Conservation (phyloP, 106 monocot genomes). For the Amphibolis antarctica region DNA sequence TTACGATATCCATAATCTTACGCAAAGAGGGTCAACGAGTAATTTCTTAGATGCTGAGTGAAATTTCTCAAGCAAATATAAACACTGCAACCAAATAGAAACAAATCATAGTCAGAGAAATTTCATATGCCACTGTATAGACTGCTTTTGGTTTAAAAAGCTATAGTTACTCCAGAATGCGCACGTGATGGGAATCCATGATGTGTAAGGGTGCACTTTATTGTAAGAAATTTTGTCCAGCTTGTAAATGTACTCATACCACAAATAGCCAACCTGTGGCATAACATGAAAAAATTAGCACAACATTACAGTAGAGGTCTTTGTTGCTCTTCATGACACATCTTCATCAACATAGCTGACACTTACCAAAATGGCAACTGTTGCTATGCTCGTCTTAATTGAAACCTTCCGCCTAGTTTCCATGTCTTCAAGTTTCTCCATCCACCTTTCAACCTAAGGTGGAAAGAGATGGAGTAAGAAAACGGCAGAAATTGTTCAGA, state of each 20-base stretch:
- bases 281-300: constrained; percentile 3
- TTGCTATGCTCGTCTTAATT: constrained; percentile 54
- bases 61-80: constrained; percentile 86
- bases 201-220: constrained; percentile 89
- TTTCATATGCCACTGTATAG: neutral
- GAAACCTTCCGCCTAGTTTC: constrained; percentile 46
- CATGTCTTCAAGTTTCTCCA: constrained; percentile 90
- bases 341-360: neutral
- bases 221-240: constrained; percentile 87
- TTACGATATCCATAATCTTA: constrained; percentile 22
- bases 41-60: constrained; percentile 62
- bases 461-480: constrained; percentile 3
- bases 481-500: neutral
- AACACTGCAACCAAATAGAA: constrained; percentile 35
- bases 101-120: neutral
- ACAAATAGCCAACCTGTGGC: constrained; percentile 66
- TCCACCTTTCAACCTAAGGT: constrained; percentile 77
- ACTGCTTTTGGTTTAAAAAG: neutral
- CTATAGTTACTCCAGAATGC: constrained; percentile 3
- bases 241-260: constrained; percentile 97
- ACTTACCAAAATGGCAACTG: constrained; percentile 43
- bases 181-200: constrained; percentile 97
- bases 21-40: constrained; percentile 81
- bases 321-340: neutral
- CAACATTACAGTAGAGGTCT: no score